Conservation (phyloP, 2,329 filamentous ascomycete genomes). For the Cryphonectria naterciae region DNA sequence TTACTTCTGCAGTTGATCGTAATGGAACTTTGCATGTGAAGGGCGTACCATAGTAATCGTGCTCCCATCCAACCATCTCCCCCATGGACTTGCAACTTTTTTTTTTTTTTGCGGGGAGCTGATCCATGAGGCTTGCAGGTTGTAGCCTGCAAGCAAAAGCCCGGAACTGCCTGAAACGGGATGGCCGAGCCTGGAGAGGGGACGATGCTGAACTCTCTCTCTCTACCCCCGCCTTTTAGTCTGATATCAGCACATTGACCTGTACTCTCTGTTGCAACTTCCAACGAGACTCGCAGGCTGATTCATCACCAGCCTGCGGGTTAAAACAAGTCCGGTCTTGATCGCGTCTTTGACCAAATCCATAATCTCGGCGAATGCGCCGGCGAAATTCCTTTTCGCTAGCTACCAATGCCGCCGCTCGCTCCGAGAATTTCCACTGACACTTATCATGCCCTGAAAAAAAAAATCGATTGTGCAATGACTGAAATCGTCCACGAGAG, state of each 20-base stretch:
- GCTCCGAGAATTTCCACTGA: neutral
- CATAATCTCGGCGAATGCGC: conserved; percentile 14
- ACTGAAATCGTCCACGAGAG: neutral
- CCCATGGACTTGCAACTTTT: conserved; percentile 25
- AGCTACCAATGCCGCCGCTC: neutral
- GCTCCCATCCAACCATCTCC: conserved; percentile 12
- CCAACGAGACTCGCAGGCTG: neutral
- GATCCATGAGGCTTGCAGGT: conserved; percentile 25
- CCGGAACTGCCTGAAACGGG: conserved; percentile 20
- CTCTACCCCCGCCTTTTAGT: neutral
- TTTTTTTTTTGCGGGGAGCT: conserved; percentile 25
- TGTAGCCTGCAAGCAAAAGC: neutral
- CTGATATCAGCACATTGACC: neutral
- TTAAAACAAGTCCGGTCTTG: neutral
- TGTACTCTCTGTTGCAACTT: neutral
- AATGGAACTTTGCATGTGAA: conserved; percentile 15
- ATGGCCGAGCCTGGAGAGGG: conserved; percentile 6
- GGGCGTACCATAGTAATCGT: neutral
- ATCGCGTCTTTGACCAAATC: neutral
- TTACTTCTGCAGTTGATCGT: neutral
- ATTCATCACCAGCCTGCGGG: neutral
- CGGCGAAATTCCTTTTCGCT: conserved; percentile 12
- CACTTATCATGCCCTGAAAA: neutral
- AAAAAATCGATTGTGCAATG: neutral
- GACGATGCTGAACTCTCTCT: neutral